Percentiles rank a stretch among this genome's conserved stretches.
Evolutionary conservation across 257 asterid genomes (phyloP).

Genomic region (Paraleonurus japonicus): DNA sequence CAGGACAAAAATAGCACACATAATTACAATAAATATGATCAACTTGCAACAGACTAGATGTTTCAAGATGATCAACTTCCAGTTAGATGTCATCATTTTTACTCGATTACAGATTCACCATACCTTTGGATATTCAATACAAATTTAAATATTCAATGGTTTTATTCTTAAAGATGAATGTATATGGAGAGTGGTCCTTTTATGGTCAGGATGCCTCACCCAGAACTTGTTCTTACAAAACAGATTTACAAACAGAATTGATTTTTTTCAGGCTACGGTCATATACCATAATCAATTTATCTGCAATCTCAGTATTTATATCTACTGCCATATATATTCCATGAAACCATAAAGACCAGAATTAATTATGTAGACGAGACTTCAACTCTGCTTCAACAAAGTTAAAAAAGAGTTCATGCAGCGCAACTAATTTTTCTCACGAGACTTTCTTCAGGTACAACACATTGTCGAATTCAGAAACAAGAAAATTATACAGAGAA

Average conservation of each 20-base stretch:
- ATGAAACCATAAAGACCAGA: background rate
- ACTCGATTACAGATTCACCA: background rate
- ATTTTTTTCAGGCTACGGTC: background rate
- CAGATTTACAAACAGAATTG: background rate
- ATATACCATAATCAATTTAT: background rate
- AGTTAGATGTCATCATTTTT: background rate
- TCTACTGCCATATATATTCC: background rate
- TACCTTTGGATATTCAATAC: background rate
- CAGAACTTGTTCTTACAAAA: background rate
- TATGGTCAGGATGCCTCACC: background rate
- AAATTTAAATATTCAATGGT: background rate
- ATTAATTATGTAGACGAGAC: background rate
- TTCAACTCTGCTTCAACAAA: constrained; percentile 1
- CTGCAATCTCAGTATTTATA: constrained; percentile 8
- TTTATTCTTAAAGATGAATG: background rate
- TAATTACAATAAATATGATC: constrained; percentile 17
- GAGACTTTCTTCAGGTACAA: background rate
- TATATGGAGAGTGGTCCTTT: background rate
- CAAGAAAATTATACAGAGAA: background rate
- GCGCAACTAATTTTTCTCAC: background rate
- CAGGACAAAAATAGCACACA: constrained; percentile 30
- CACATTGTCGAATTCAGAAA: constrained; percentile 24
- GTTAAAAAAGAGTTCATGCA: constrained; percentile 23
- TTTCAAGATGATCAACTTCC: constrained; percentile 16
- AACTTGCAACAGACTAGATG: too few species aligned